phyloP scores from a whole-genome alignment of 2,329 filamentous ascomycete genomes.

The Arthrobotrys megalospora region DNA sequence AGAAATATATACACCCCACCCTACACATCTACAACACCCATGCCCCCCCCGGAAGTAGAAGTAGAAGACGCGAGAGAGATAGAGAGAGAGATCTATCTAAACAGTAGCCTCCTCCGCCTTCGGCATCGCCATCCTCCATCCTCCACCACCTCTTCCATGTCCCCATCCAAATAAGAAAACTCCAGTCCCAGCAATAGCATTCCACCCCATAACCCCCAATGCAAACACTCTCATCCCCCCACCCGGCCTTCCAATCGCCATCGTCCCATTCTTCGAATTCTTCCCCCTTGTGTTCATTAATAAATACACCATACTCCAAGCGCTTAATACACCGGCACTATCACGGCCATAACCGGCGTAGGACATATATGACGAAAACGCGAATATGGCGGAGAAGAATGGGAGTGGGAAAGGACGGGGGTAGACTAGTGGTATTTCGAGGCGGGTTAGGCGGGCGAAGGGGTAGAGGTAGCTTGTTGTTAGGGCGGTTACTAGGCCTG shows the following conservation, averaged over 20 bases:
- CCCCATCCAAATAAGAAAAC: conserved; percentile 59
- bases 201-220: conserved; percentile 49
- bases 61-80: too few relatives aligned
- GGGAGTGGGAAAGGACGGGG: conserved; percentile 62
- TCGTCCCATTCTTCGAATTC: conserved; percentile 35
- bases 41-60: too few relatives aligned
- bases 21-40: not conserved
- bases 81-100: not conserved
- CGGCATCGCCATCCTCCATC: conserved; percentile 56
- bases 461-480: conserved; percentile 44
- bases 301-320: conserved; percentile 64
- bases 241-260: conserved; percentile 42
- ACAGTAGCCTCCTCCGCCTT: conserved; percentile 44
- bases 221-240: conserved; percentile 42
- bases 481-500: conserved; percentile 22
- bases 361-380: conserved; percentile 62
- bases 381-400: conserved; percentile 62
- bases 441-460: conserved; percentile 57
- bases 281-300: conserved; percentile 61
- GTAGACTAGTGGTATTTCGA: conserved; percentile 52
- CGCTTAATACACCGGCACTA: conserved; percentile 62
- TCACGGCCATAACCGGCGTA: conserved; percentile 62
- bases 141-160: conserved; percentile 39
- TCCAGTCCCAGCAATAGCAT: conserved; percentile 53
- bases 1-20: conserved; percentile 17